Conservation (phyloP, 2,329 filamentous ascomycete genomes). For the Pseudocercospora pini-densiflorae region DNA sequence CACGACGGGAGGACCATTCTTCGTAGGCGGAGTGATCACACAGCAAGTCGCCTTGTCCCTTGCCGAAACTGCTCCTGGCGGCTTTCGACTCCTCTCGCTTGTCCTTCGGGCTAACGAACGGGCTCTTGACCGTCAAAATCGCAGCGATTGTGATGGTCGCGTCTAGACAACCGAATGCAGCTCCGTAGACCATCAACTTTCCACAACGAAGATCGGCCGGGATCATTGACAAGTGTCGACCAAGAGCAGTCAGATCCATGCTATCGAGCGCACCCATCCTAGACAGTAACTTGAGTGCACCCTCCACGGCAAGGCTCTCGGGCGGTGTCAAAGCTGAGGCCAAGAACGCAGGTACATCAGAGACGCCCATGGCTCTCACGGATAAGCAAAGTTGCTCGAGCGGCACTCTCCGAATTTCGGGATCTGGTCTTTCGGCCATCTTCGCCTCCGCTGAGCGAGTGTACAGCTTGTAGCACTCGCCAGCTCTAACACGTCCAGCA, state of each 20-base stretch:
- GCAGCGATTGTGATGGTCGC: conserved; percentile 86
- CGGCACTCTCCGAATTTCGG: conserved; percentile 90
- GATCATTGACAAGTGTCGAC: conserved; percentile 91
- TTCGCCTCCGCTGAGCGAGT: conserved; percentile 81
- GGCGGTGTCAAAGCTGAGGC: conserved; percentile 88
- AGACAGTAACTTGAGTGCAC: conserved; percentile 76
- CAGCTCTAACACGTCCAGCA: conserved; percentile 89
- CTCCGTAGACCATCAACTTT: conserved; percentile 94
- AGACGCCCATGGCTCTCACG: conserved; percentile 91
- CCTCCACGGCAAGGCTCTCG: conserved; percentile 81
- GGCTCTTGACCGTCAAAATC: conserved; percentile 85
- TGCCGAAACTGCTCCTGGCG: conserved; percentile 75
- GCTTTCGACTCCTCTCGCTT: conserved; percentile 81
- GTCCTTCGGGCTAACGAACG: conserved; percentile 83
- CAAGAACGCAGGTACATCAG: conserved; percentile 80
- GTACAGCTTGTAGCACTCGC: conserved; percentile 94
- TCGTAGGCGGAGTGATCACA: conserved; percentile 86
- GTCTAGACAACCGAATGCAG: conserved; percentile 90
- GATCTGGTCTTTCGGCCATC: conserved; percentile 88
- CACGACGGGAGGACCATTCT: conserved; percentile 73
- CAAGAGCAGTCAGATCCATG: conserved; percentile 84
- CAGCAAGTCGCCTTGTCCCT: conserved; percentile 79
- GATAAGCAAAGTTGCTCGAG: conserved; percentile 93
- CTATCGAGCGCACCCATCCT: conserved; percentile 90
- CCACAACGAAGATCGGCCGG: conserved; percentile 90